Base-by-base conservation (phyloP, 805 yeast genomes). In the Nakazawaea ernobii region DNA sequence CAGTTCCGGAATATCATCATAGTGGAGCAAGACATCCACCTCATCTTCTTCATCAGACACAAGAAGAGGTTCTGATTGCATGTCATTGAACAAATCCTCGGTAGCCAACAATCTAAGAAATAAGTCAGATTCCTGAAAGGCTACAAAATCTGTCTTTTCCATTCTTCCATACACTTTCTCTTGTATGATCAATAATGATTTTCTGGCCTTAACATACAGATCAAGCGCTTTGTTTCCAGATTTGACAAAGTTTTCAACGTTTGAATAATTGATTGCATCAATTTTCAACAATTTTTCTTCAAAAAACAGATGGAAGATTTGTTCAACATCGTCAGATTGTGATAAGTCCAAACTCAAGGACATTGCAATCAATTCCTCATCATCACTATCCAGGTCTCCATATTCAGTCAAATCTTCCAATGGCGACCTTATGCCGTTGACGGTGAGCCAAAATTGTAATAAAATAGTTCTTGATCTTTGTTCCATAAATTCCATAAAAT, bases 401-500 rank as follows among this genome's bases (percentile, higher is more conserved):
- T 20, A 58, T 37, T 49, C 50, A 24, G 50, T 53, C 32, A 59
- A 30, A 49, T 76, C 85, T 52, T 82, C 87, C 14, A 90, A 61
- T 0, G 97, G 96, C 42, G 85, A 85, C 55, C 80, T 79, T 35
- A 87, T 73, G 0, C 75, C 70, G 51, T 87, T 85, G 2, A 88
- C 83, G 2, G 77, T 73, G 4, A 75, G 59, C 88, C 90, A 86
- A 51, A 79, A 80, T 39, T 81, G 82, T 4, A 88, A 57, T 28
- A 81, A 58, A 0, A 63, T 64, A 1, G 71, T 62, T 41, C 78
- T 61, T 4, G 67, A 61, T 15, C 79, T 57, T 43, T 70, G 73
- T 30, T 76, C 79, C 83, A 80, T 77, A 53, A 73, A 80, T 43
- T 73, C 79, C 66, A 68, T 72, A 50, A 80, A 80, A 42, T 67